Conservation (phyloP, 2,329 filamentous ascomycete genomes). For the Diaporthe citriasiana region DNA sequence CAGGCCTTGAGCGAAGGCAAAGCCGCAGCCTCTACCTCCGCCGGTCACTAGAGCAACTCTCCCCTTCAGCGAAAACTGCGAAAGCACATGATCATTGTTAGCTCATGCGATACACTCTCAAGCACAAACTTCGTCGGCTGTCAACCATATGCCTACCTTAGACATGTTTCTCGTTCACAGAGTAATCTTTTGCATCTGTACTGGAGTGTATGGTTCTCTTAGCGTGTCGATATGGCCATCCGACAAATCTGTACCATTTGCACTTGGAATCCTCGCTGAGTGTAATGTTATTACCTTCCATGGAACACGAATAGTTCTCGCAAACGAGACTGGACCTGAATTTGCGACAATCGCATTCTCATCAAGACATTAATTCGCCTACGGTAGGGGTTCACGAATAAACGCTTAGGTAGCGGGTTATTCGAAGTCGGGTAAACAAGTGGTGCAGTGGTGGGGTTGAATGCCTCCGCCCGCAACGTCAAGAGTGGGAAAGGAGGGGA, state of each 20-base stretch:
- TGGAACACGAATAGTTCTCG: background rate
- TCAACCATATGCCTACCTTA: constrained; percentile 4
- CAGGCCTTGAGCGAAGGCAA: constrained; percentile 60
- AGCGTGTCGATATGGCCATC: background rate
- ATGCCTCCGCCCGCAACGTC: background rate
- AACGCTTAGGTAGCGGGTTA: background rate
- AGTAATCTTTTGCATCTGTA: background rate
- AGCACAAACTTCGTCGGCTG: accelerated
- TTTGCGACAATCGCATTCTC: background rate
- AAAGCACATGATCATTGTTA: background rate
- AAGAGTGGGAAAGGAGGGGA: constrained; percentile 40
- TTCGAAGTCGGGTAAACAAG: background rate
- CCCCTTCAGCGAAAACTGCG: constrained; percentile 63
- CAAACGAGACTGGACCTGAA: background rate
- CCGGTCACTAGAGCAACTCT: constrained; percentile 62
- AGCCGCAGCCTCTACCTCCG: constrained; percentile 60
- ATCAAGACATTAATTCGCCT: background rate
- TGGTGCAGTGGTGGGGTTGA: background rate
- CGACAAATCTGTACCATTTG: background rate
- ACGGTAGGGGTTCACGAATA: background rate
- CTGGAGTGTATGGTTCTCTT: background rate
- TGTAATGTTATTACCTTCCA: background rate
- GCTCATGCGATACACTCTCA: background rate
- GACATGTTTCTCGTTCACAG: constrained; percentile 18
- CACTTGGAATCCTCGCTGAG: background rate